Evolutionary conservation across 306 rosid species (phyloP).

Genomic region (Cyclanthera cordifolia): DNA sequence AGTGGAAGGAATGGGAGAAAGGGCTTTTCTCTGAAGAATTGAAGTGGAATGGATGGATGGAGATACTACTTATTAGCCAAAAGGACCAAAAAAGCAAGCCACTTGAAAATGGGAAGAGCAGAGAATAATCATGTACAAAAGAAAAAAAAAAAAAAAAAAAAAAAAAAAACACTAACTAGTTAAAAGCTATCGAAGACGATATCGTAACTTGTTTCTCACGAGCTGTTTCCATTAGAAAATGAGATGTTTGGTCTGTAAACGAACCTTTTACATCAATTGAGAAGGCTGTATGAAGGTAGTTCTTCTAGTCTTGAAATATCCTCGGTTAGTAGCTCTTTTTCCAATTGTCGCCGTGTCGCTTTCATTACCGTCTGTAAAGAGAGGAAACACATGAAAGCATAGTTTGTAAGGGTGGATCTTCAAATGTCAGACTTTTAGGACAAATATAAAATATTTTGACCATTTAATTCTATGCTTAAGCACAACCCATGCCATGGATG

Average conservation of each 20-base stretch:
- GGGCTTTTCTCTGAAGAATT: not conserved
- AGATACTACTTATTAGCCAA: not conserved
- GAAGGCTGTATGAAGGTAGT: slow-evolving; percentile 77
- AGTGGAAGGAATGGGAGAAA: not conserved
- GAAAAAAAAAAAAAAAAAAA: not conserved
- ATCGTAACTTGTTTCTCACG: slow-evolving; percentile 5
- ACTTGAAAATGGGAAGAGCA: not conserved
- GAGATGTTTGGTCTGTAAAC: not conserved
- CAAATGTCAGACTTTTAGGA: not conserved
- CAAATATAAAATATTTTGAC: not conserved
- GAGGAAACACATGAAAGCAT: not conserved
- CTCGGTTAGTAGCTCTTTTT: slow-evolving; percentile 79
- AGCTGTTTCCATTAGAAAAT: slow-evolving; percentile 8
- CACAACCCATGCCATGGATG: not conserved
- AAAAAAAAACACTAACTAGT: slow-evolving; percentile 8
- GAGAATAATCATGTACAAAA: slow-evolving; percentile 15
- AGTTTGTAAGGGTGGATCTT: not conserved
- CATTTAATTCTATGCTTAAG: not conserved
- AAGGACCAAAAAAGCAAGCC: slow-evolving; percentile 1
- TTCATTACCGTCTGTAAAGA: slow-evolving; percentile 82
- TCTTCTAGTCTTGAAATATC: slow-evolving; percentile 69
- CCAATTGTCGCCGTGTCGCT: slow-evolving; percentile 81
- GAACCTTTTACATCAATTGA: slow-evolving; percentile 32
- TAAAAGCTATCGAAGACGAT: not conserved
- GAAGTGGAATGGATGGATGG: slow-evolving; percentile 1